phyloP scores from a whole-genome alignment of 208 protist species.

The Crithidia sp. region DNA sequence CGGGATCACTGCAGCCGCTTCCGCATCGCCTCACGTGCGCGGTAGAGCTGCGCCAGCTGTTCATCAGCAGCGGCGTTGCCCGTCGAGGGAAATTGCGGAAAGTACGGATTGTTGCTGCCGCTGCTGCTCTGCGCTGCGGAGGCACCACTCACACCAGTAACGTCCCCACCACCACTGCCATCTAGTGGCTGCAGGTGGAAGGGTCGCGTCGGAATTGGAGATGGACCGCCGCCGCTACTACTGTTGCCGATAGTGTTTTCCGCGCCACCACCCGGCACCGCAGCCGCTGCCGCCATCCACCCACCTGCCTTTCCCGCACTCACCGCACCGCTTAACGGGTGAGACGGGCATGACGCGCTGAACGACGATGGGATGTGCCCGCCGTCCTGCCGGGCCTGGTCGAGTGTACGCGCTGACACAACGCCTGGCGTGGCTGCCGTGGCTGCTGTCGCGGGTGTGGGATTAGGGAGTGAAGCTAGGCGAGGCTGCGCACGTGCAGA shows the following conservation, averaged over 20 bases:
- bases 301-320: background rate
- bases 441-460: background rate
- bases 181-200: constrained; percentile 28
- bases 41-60: constrained; percentile 79
- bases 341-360: background rate
- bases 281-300: background rate
- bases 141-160: no score
- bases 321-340: background rate
- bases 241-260: background rate
- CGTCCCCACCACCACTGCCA: no score
- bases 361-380: no score
- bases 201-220: constrained; percentile 13
- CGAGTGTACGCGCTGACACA: background rate
- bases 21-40: constrained; percentile 72
- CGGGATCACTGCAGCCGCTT: constrained; percentile 38
- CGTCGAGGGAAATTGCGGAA: constrained; percentile 65
- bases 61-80: constrained; percentile 78
- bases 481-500: background rate
- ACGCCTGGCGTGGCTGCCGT: background rate
- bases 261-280: background rate
- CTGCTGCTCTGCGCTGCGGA: background rate
- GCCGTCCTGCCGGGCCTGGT: background rate
- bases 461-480: background rate
- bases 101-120: constrained; percentile 50
- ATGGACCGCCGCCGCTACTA: background rate